Evolutionary conservation across 2,329 filamentous ascomycete genomes (phyloP), one percentile per base, ranked within the genome.

Genomic region (Xylariaceae sp.): DNA sequence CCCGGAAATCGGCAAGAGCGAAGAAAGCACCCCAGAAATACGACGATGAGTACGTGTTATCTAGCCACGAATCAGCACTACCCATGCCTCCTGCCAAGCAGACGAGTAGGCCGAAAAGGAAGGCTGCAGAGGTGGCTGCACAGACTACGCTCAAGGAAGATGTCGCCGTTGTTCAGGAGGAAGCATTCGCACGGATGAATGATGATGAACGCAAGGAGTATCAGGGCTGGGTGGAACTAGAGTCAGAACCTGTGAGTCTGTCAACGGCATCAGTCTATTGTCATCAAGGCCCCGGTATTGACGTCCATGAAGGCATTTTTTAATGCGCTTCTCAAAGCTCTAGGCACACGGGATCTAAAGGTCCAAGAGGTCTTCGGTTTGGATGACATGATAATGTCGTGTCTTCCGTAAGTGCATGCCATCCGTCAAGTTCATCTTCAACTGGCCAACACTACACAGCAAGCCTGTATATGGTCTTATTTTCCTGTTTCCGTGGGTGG

Each of bases 401-500:
- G 72, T 30, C 67, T 91, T 24, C 78, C 83, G 79, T 86, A 64
- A 55, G 16, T n/a, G n/a, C 28, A 31, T 34, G 9, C 50, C 71
- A 26, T 38, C 28, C 18, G 4, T 69, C 6, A 6, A 11, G 22
- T 11, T 6, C 22, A 6, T 51, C 6, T 43, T 41, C n/a, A 34
- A 4, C 19, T 28, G 17, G 28, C 37, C 7, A n/a, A 15, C 17
- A 37, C n/a, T 31, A 26, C 34, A 29, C 53, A 87, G 83, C 4
- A 78, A 84, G 53, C 86, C 87, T 2, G 75, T 93, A 2, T 81
- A 88, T 54, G 91, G 91, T 3, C 68, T 97, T n/a, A 85, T 98
- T 37, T 93, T 97, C 49, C 76, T 95, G 2, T 95, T 89, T 55
- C 79, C 84, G 44, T 95, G 77, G 49, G 57, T 80, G 52, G 73